Percentiles rank a stretch among this genome's conserved stretches.
Evolutionary conservation across 768 basidiomycete species (phyloP).

Genomic region (Paxillus involutus): DNA sequence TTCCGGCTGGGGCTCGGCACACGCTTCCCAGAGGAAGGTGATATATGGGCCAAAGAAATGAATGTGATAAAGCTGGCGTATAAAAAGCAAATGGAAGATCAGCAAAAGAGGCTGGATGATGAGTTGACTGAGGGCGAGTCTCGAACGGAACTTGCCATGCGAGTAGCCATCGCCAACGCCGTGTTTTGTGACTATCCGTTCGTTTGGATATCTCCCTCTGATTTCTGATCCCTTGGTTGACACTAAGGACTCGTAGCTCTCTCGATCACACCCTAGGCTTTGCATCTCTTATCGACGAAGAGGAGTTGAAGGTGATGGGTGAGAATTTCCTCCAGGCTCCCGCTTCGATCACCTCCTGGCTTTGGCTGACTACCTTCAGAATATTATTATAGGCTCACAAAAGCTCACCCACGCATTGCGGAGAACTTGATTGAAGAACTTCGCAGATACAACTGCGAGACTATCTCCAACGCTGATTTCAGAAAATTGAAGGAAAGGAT

Average conservation of each 20-base stretch:
- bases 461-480: constrained; percentile 17
- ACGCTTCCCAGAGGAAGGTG: constrained; percentile 26
- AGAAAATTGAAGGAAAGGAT: constrained; percentile 25
- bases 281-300: constrained; percentile 11
- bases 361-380: constrained; percentile 4
- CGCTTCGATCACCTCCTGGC: not conserved
- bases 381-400: constrained; percentile 14
- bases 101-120: constrained; percentile 12
- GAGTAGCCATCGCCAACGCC: constrained; percentile 25
- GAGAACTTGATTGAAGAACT: constrained; percentile 21
- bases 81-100: constrained; percentile 1
- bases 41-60: constrained; percentile 24
- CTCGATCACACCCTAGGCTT: constrained; percentile 20
- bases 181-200: constrained; percentile 27
- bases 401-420: constrained; percentile 17
- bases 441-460: constrained; percentile 10
- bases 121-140: constrained; percentile 7
- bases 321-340: not conserved
- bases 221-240: not conserved
- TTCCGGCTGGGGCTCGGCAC: constrained; percentile 29
- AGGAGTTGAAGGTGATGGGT: constrained; percentile 15
- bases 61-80: not conserved
- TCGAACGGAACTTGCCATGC: constrained; percentile 18
- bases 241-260: constrained; percentile 3
- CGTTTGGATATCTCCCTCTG: constrained; percentile 2